phyloP scores from a whole-genome alignment of 495 filamentous ascomycete species.

The Penicillium chermesinum region DNA sequence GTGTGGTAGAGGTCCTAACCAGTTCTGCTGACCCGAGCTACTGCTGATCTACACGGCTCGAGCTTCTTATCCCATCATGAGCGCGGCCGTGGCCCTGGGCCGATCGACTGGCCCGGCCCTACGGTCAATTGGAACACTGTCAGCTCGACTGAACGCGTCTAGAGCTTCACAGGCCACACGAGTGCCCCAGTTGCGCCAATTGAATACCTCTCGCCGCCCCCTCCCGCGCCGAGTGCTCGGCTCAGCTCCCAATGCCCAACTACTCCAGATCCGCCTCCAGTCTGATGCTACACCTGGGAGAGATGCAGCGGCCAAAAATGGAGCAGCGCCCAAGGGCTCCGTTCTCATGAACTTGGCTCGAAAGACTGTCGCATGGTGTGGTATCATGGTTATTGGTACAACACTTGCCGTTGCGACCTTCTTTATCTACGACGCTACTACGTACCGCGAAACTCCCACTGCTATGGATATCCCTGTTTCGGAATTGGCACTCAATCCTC shows the following conservation, averaged over 20 bases:
- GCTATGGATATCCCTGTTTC: constrained; percentile 75
- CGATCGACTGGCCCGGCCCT: constrained; percentile 30
- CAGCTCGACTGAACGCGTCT: constrained; percentile 18
- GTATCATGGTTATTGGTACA: constrained; percentile 52
- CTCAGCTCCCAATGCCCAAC: constrained; percentile 3
- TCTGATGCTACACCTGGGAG: constrained; percentile 22
- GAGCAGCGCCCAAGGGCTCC: constrained; percentile 15
- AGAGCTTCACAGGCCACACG: constrained; percentile 8
- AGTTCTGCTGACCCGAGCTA: constrained; percentile 10
- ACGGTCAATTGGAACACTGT: constrained; percentile 27
- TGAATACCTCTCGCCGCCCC: constrained; percentile 23
- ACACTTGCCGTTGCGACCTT: constrained; percentile 64
- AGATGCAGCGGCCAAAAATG: constrained; percentile 8
- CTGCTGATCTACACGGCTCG: constrained; percentile 14
- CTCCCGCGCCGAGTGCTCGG: constrained; percentile 23
- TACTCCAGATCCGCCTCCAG: constrained; percentile 22
- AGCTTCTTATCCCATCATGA: constrained; percentile 25
- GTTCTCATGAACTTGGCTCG: no score
- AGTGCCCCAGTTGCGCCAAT: constrained; percentile 14
- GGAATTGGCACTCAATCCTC: constrained; percentile 72
- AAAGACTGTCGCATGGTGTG: constrained; percentile 51
- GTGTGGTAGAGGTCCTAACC: constrained; percentile 5
- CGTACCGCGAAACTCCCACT: constrained; percentile 65
- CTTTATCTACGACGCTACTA: constrained; percentile 92
- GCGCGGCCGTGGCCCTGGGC: constrained; percentile 35